Evolutionary conservation across 768 basidiomycete genomes (phyloP).

Genomic region (Phanerochaete sordida): DNA sequence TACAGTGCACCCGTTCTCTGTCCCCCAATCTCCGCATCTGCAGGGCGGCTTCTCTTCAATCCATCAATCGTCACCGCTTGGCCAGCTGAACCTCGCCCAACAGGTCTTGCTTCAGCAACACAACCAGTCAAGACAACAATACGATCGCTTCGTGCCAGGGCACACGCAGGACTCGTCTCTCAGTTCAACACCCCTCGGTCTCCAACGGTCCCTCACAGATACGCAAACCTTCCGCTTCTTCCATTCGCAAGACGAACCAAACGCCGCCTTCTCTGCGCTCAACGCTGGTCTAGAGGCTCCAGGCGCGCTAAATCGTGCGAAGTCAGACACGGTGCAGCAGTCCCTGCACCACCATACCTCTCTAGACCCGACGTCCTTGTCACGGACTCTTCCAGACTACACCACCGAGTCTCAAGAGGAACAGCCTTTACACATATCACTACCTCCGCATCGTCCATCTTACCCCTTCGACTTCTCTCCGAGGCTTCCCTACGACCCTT

Average conservation of each 20-base stretch:
- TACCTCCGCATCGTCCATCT: conserved; percentile 31
- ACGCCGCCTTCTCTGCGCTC: conserved; percentile 4
- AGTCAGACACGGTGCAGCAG: conserved; percentile 7
- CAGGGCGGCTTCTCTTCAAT: neutral
- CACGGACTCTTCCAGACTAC: neutral
- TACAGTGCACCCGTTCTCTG: conserved; percentile 21
- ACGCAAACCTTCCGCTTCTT: conserved; percentile 2
- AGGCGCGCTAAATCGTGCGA: neutral
- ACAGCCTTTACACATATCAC: conserved; percentile 26
- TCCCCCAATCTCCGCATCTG: conserved; percentile 18
- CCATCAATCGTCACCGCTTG: neutral
- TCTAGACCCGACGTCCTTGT: neutral
- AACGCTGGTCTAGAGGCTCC: neutral
- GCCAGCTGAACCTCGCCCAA: conserved; percentile 8
- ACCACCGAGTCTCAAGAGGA: neutral
- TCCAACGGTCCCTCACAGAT: conserved; percentile 4
- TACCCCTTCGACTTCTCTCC: conserved; percentile 37
- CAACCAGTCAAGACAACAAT: neutral
- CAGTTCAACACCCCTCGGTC: neutral
- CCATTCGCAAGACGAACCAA: neutral
- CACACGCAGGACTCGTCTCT: neutral
- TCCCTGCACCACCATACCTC: neutral
- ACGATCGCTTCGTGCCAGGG: neutral
- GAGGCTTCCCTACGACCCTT: conserved; percentile 33
- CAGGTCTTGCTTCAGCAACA: conserved; percentile 13